These are phyloP conservation scores for Trichoderma guizhouense DNA, from an alignment of 2,329 filamentous ascomycete genomes.

Conservation along the genomic window DNA sequence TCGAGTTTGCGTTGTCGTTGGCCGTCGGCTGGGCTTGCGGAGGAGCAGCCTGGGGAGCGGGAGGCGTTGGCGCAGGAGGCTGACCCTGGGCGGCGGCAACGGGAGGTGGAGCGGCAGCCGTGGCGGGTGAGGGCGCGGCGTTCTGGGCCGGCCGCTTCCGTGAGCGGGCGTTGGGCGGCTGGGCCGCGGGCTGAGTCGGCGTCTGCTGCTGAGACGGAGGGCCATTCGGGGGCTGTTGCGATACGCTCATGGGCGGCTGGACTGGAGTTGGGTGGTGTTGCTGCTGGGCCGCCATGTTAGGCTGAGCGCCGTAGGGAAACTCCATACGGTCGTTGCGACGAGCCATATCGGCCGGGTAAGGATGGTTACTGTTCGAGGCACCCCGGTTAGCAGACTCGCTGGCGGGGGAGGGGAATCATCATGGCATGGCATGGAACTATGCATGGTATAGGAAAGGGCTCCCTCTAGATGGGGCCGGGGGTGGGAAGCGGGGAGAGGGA, in stretches of 20 bases:
- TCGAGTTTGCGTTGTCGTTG: slow-evolving; percentile 31
- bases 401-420: slow-evolving; percentile 25
- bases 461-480: slow-evolving; percentile 16
- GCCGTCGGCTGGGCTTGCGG: slow-evolving; percentile 28
- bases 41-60: slow-evolving; percentile 30
- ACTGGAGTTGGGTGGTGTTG: slow-evolving; percentile 39
- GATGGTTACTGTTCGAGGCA: slow-evolving; percentile 39
- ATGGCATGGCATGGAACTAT: slow-evolving; percentile 26
- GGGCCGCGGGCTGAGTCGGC: slow-evolving; percentile 38
- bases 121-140: slow-evolving; percentile 38
- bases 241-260: slow-evolving; percentile 44
- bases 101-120: slow-evolving; percentile 33
- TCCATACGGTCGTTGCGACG: slow-evolving; percentile 44
- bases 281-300: slow-evolving; percentile 37
- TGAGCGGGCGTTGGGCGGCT: slow-evolving; percentile 33
- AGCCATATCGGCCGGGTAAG: slow-evolving; percentile 51
- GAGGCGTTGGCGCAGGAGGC: slow-evolving; percentile 29
- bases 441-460: slow-evolving; percentile 20
- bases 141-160: slow-evolving; percentile 43
- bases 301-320: slow-evolving; percentile 41
- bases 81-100: slow-evolving; percentile 33
- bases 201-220: slow-evolving; percentile 36
- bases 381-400: slow-evolving; percentile 30
- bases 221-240: slow-evolving; percentile 37
- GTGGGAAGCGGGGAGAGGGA: slow-evolving; percentile 4